Evolutionary conservation across 2,329 filamentous ascomycete genomes (phyloP), one percentile per base, ranked within the genome.

Genomic region (Colletotrichum plurivorum): DNA sequence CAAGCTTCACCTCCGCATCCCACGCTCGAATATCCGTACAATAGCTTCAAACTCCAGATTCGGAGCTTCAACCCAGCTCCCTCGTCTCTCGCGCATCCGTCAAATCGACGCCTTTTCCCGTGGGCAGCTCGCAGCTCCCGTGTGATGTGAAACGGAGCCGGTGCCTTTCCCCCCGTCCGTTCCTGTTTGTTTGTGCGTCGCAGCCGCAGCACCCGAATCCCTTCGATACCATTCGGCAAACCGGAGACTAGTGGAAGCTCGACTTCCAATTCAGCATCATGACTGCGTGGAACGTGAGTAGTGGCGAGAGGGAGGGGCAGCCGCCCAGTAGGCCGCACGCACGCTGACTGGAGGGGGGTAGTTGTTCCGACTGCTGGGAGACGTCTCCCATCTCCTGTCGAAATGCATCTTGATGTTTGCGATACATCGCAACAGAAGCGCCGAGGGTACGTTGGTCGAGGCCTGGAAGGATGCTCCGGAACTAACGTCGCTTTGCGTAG

Each of bases 351-450:
- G 7, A 52, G 16, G 31, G 31, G 8, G 63, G 5, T 55, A 90
- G 88, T 72, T 88, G 75, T 89, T 97, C 82, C 93, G 94, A 76
- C 88, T 97, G 76, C 80, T 94, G 75, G 95, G 89, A 78, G 95
- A 98, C 79, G 81, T 95, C 75, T 94, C 93, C 76, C 95, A 98
- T 79, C 89, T 94, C 53, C 85, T 90, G 56, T 96, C 94, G 66
- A 98, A 97, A 87, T 90, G 91, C 79, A 96, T 98, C 77, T 87
- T 98, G 75, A 94, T 98, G 82, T 93, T 91, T 84, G 91, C 94
- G 63, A 97, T 98, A 76, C 94, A 97, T 82, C 89, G 89, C 73
- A 97, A 98, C 78, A 89, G 89, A 77, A 96, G 93, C 79, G 93
- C 94, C 55, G 94, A 97, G 85, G 94, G 92, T 90, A 81, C 57